Conservation (phyloP, 352 stramenopile species). For the Phytopythium litorale region DNA sequence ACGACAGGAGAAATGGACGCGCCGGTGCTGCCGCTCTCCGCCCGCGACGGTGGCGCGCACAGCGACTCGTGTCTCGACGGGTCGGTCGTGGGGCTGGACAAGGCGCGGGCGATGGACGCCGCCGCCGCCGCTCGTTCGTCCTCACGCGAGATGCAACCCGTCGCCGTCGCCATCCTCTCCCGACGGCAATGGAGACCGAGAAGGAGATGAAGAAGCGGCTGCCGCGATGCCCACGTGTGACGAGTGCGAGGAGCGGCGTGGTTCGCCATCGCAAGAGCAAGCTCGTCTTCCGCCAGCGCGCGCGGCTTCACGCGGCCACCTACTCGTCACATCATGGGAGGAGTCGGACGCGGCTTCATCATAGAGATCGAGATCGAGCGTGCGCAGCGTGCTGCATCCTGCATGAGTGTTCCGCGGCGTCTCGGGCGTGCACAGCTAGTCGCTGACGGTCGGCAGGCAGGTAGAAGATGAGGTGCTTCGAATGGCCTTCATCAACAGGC, state of each 20-base stretch:
- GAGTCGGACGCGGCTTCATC: slow-evolving; percentile 98
- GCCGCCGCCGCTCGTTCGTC: no score
- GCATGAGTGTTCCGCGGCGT: slow-evolving; percentile 76
- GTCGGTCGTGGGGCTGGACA: slow-evolving; percentile 32
- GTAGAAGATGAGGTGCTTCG: slow-evolving; percentile 96
- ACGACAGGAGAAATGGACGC: background rate
- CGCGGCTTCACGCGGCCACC: no score
- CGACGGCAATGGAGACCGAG: background rate
- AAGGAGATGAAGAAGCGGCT: no score
- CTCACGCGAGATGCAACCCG: slow-evolving; percentile 8
- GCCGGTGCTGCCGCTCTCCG: background rate
- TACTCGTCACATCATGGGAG: slow-evolving; percentile 95
- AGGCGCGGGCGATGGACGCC: slow-evolving; percentile 19
- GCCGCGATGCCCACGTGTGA: slow-evolving; percentile 34
- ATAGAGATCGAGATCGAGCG: slow-evolving; percentile 98
- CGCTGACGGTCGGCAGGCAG: slow-evolving; percentile 98
- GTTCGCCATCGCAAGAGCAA: no score
- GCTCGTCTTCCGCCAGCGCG: no score
- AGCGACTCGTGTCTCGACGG: slow-evolving; percentile 37
- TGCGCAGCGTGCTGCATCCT: slow-evolving; percentile 90
- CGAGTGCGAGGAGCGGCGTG: slow-evolving; percentile 60
- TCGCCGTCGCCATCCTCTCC: background rate
- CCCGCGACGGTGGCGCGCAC: background rate
- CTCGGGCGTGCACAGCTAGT: slow-evolving; percentile 97
- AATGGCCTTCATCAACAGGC: slow-evolving; percentile 99